Conservation (phyloP, 1,284 basidiomycete genomes). For the Laetiporus sulphureus region DNA sequence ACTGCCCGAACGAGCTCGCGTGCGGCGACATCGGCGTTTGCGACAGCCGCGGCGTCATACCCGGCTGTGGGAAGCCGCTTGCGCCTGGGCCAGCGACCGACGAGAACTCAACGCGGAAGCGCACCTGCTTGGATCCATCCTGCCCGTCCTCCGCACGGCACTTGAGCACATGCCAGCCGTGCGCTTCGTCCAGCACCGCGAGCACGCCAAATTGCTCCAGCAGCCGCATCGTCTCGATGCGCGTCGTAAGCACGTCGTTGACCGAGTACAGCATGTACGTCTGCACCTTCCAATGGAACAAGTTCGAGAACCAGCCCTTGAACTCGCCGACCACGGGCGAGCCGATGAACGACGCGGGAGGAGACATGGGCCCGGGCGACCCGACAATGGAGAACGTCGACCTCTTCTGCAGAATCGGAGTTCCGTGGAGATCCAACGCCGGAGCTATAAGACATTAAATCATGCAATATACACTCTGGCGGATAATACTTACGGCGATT, state of each 20-base stretch:
- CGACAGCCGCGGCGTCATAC: conserved; percentile 16
- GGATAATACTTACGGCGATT: conserved; percentile 47
- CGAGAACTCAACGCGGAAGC: conserved; percentile 60
- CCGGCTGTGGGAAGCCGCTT: conserved; percentile 7
- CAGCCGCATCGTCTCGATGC: conserved; percentile 56
- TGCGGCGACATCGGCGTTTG: conserved; percentile 16
- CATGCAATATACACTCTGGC: no score
- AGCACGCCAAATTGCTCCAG: conserved; percentile 63
- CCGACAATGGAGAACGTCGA: conserved; percentile 29
- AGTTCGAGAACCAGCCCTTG: conserved; percentile 77
- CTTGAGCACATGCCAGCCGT: conserved; percentile 42
- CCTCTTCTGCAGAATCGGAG: conserved; percentile 24
- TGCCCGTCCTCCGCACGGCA: conserved; percentile 60
- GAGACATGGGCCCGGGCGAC: conserved; percentile 27
- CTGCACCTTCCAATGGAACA: conserved; percentile 70
- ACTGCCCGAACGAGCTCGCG: conserved; percentile 9
- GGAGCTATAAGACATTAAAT: conserved; percentile 27
- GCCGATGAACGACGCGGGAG: conserved; percentile 25
- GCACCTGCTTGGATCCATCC: conserved; percentile 47
- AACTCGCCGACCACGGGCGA: conserved; percentile 67
- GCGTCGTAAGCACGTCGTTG: conserved; percentile 56
- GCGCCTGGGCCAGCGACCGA: conserved; percentile 33
- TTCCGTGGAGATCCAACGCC: conserved; percentile 28
- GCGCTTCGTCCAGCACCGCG: conserved; percentile 44
- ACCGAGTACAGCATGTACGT: conserved; percentile 65